These are phyloP conservation scores for Baorangia bicolor DNA, from an alignment of 768 basidiomycete species.

Conservation along the genomic window DNA sequence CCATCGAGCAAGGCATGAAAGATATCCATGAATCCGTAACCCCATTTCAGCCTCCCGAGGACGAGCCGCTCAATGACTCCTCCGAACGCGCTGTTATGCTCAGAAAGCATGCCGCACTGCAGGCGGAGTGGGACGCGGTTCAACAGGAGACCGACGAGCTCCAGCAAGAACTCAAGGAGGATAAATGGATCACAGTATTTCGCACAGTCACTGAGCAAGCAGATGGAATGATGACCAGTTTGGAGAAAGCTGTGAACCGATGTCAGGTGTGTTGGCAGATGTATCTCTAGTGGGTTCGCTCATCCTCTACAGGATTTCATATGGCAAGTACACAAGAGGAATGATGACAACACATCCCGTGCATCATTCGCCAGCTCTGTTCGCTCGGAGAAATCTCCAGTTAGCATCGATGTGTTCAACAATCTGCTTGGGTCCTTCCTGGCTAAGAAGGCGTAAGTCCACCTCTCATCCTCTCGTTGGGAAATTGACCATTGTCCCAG, in stretches of 20 bases:
- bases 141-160: constrained; percentile 79
- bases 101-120: constrained; percentile 71
- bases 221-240: constrained; percentile 94
- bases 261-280: constrained; percentile 64
- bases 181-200: constrained; percentile 96
- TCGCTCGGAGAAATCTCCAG: constrained; percentile 48
- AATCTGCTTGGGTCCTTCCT: constrained; percentile 73
- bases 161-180: constrained; percentile 92
- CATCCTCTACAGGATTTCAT: constrained; percentile 67
- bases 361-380: constrained; percentile 46
- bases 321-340: constrained; percentile 69
- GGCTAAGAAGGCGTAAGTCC: constrained; percentile 80
- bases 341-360: constrained; percentile 44
- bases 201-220: constrained; percentile 93
- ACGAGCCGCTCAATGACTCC: constrained; percentile 49
- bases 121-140: constrained; percentile 78
- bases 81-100: constrained; percentile 45
- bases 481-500: constrained; percentile 39
- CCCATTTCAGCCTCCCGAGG: constrained; percentile 50
- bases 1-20: constrained; percentile 70
- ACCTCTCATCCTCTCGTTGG: constrained; percentile 4
- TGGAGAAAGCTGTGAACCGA: constrained; percentile 90
- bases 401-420: constrained; percentile 63
- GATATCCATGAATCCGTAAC: constrained; percentile 63
- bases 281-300: neutral